phyloP scores from a whole-genome alignment of 192 early-diverging fungal genomes.

The Backusella circina region DNA sequence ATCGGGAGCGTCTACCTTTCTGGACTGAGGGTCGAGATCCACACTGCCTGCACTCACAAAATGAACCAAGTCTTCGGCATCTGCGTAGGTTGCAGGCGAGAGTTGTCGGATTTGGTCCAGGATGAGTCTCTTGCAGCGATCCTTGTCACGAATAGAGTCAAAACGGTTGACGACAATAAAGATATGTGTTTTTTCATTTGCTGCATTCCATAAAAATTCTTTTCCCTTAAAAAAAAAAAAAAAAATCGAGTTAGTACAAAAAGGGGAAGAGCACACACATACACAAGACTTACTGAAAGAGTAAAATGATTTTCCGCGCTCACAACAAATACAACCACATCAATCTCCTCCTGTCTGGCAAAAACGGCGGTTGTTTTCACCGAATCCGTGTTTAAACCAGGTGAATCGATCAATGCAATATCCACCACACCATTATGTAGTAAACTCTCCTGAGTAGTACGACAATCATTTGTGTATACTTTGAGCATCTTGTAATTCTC shows the following conservation, averaged over 20 bases:
- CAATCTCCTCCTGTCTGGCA: constrained; percentile 98
- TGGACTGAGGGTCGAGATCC: constrained; percentile 26
- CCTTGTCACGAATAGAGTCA: constrained; percentile 91
- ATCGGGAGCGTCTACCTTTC: constrained; percentile 42
- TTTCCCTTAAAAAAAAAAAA: constrained; percentile 61
- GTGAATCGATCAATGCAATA: constrained; percentile 96
- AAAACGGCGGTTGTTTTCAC: constrained; percentile 96
- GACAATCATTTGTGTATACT: constrained; percentile 83
- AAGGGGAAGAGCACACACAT: background rate
- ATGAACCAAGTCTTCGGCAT: constrained; percentile 91
- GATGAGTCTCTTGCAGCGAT: constrained; percentile 90
- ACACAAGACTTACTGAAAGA: constrained; percentile 70
- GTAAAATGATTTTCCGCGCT: constrained; percentile 99
- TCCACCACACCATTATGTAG: constrained; percentile 96
- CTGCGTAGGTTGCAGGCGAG: constrained; percentile 88
- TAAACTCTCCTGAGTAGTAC: constrained; percentile 59
- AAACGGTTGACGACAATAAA: constrained; percentile 99
- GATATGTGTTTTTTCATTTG: constrained; percentile 98
- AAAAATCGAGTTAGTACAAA: background rate
- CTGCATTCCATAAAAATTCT: constrained; percentile 94
- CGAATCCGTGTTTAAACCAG: constrained; percentile 96
- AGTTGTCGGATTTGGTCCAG: constrained; percentile 96
- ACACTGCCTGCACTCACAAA: constrained; percentile 81
- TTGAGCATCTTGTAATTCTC: constrained; percentile 87
- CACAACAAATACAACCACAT: constrained; percentile 98